Conservation (phyloP, 73 alveolate species). For the Stentor roeselii region DNA sequence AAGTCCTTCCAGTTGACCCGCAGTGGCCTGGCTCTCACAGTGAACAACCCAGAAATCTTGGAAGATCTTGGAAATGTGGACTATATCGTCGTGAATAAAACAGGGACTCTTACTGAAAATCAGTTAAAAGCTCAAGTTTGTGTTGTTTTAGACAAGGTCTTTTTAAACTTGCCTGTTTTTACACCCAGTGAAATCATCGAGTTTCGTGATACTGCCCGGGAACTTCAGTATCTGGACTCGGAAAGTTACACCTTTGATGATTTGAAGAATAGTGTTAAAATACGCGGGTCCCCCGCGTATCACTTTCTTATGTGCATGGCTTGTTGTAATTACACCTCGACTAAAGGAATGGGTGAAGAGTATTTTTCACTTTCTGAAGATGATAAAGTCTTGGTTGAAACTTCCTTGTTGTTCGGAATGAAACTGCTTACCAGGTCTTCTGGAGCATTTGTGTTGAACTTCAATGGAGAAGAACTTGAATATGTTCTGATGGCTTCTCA, state of each 20-base stretch:
- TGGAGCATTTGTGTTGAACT: not conserved
- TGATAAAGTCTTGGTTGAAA: not conserved
- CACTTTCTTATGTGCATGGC: slow-evolving; percentile 5
- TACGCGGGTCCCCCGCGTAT: not conserved
- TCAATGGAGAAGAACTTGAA: not conserved
- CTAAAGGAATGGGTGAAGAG: not conserved
- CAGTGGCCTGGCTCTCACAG: not conserved
- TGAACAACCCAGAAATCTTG: not conserved
- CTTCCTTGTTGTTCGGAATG: not conserved
- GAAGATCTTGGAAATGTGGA: slow-evolving; percentile 7
- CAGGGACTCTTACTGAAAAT: slow-evolving; percentile 9
- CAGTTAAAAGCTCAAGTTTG: slow-evolving; percentile 10
- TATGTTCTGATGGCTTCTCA: not conserved
- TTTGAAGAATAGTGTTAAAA: too few relatives aligned
- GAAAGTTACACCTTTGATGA: not conserved
- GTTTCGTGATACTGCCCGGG: not conserved
- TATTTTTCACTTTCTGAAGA: not conserved
- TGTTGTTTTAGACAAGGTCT: not conserved
- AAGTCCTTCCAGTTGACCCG: not conserved
- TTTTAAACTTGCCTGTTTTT: not conserved
- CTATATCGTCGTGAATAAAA: not conserved
- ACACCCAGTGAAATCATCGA: not conserved
- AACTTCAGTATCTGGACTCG: not conserved
- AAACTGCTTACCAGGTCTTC: not conserved
- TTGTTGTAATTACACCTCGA: not conserved